Evolutionary conservation across 164 flowering plant genomes (phyloP).

Genomic region (Stephania yunnanensis): DNA sequence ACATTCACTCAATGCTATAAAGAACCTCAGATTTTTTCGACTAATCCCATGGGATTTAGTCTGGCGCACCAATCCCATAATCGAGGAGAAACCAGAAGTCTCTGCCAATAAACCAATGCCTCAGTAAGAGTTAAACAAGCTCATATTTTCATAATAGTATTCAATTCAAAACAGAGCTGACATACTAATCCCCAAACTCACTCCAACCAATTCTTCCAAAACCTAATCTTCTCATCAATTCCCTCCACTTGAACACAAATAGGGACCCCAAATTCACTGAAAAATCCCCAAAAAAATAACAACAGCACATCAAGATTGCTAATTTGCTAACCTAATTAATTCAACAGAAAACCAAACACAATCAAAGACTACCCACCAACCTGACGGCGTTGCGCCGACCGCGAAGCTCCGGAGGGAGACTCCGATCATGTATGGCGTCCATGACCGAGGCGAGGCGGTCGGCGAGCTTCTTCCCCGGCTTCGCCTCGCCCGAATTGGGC

Average conservation of each 20-base stretch:
- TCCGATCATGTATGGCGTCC: slow-evolving; percentile 76
- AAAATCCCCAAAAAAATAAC: background rate
- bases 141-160: background rate
- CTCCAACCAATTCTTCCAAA: background rate
- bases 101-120: too few relatives aligned
- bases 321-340: background rate
- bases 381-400: slow-evolving; percentile 51
- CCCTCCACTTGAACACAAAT: background rate
- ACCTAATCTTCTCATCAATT: background rate
- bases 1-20: too few relatives aligned
- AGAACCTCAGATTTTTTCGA: too few relatives aligned
- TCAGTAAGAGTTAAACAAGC: too few relatives aligned
- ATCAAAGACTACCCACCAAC: slow-evolving; percentile 17
- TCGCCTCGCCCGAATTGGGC: background rate
- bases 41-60: too few relatives aligned
- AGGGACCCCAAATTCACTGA: background rate
- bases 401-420: slow-evolving; percentile 87
- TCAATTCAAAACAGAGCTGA: background rate
- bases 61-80: too few relatives aligned
- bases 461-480: slow-evolving; percentile 32
- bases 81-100: too few relatives aligned
- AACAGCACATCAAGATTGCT: background rate
- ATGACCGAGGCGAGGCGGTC: slow-evolving; percentile 68
- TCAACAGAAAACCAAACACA: background rate
- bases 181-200: background rate